phyloP scores from a whole-genome alignment of 257 asterid species.

The Solanum tarijense region DNA sequence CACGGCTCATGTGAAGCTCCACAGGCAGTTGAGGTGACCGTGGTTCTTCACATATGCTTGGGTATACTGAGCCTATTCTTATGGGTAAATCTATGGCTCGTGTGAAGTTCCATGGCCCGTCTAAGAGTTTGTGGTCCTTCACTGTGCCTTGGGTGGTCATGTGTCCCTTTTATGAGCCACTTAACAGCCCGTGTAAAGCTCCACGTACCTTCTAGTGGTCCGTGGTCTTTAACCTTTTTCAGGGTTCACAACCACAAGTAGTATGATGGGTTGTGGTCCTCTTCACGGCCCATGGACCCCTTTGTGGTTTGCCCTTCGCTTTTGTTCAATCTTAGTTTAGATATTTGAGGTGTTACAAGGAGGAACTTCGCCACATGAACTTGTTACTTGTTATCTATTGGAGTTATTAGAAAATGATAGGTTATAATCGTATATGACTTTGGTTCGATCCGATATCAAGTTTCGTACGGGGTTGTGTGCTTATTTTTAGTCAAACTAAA shows the following conservation, averaged over 20 bases:
- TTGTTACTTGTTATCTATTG: not conserved
- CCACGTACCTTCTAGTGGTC: not conserved
- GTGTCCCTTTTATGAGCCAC: not conserved
- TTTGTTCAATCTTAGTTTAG: not conserved
- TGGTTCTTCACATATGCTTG: not conserved
- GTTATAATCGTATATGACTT: not conserved
- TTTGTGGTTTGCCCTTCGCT: not conserved
- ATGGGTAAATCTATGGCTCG: not conserved
- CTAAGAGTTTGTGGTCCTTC: not conserved
- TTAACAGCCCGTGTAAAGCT: not conserved
- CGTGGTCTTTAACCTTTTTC: not conserved
- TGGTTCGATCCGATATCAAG: not conserved
- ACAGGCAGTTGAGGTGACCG: accelerated
- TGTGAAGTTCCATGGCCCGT: not conserved
- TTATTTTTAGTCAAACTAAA: not conserved
- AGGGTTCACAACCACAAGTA: not conserved
- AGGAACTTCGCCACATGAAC: not conserved
- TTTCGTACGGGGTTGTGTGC: not conserved
- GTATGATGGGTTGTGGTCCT: not conserved
- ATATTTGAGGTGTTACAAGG: not conserved
- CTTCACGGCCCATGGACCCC: not conserved
- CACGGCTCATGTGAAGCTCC: not conserved
- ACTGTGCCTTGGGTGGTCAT: not conserved
- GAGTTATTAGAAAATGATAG: not conserved
- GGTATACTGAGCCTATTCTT: not conserved